Base-by-base conservation (phyloP, 2,329 filamentous ascomycete species). In the Trichocomaceae sp. region DNA sequence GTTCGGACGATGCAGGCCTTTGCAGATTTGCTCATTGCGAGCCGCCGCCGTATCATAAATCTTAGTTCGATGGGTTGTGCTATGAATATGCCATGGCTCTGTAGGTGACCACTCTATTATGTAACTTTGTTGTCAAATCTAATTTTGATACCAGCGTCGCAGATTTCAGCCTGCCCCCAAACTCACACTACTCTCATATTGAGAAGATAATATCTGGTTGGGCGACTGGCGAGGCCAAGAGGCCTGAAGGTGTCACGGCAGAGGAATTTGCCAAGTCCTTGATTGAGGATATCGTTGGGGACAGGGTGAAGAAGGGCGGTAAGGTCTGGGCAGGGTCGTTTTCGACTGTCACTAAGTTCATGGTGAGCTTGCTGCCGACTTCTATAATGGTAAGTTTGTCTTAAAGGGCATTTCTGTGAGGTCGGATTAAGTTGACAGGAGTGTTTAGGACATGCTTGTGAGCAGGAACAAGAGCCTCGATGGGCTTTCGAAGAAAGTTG, bases 51-150 rank as follows among this genome's bases (percentile, higher is more conserved):
- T 10, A 50, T 56, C 29, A 48, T 47, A n/a, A 56, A 56, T 23
- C 47, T 51, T 19, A 48, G 45, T 8, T 51, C 54, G 12, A 33
- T 39, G 7, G 54, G 53, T 44, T 44, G 64, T 72, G 22, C 19
- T 13, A 42, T 31, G 71, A 74, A 61, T 64, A 72, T 57, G 64
- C 68, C 22, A 69, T 42, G 48, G 42, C 54, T 46, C 33, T 64
- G 37, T 61, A 64, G 55, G 55, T 66, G 52, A 50, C 63, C 8
- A 52, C 61, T 2, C 59, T 67, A 10, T 39, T 52, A 26, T n/a
- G n/a, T n/a, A n/a, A n/a, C n/a, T n/a, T n/a, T n/a, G 15, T 22
- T 2, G 35, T 56, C 15, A 42, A 19, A 12, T 50, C 48, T 7
- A 51, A 51, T 5, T 56, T 56, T 2, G 26, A 51, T 15, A 33